Conservation (phyloP, 768 basidiomycete genomes). For the Amanita inopinata region DNA sequence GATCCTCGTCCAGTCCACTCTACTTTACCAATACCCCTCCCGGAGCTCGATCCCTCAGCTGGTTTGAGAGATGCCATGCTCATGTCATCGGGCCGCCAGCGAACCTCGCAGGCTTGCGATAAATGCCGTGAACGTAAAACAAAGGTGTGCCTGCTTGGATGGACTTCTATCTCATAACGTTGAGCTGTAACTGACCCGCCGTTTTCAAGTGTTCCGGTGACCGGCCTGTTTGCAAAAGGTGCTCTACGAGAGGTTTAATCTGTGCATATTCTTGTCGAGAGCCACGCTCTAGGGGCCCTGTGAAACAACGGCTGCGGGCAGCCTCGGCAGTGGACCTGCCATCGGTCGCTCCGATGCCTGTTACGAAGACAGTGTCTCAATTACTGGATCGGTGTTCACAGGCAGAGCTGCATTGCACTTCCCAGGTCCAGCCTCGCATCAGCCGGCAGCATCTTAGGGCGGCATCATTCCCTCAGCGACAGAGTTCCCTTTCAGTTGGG, state of each 20-base stretch:
- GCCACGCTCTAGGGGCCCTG: constrained; percentile 23
- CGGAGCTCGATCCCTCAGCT: constrained; percentile 1
- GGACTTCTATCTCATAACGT: too few relatives aligned
- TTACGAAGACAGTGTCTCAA: background rate
- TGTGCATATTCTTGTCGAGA: constrained; percentile 40
- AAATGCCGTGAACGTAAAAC: constrained; percentile 51
- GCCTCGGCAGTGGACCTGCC: constrained; percentile 3
- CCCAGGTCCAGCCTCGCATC: background rate
- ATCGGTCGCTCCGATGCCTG: background rate
- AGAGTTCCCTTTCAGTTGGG: constrained; percentile 1
- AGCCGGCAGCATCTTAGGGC: background rate
- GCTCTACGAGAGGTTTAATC: constrained; percentile 35
- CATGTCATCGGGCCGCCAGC: constrained; percentile 23
- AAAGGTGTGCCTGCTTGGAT: constrained; percentile 42
- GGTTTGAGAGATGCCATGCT: constrained; percentile 3
- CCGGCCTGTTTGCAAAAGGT: constrained; percentile 42
- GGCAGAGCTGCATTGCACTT: background rate
- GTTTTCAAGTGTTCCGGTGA: constrained; percentile 46
- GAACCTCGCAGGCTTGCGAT: constrained; percentile 45
- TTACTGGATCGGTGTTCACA: background rate
- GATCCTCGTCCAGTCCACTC: constrained; percentile 4
- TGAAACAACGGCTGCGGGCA: constrained; percentile 19
- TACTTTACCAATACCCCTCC: background rate
- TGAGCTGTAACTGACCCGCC: too few relatives aligned
- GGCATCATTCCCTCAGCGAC: background rate